These are phyloP conservation scores for Pleodorina starrii DNA, from an alignment of 139 green algal species.

Conservation along the genomic window DNA sequence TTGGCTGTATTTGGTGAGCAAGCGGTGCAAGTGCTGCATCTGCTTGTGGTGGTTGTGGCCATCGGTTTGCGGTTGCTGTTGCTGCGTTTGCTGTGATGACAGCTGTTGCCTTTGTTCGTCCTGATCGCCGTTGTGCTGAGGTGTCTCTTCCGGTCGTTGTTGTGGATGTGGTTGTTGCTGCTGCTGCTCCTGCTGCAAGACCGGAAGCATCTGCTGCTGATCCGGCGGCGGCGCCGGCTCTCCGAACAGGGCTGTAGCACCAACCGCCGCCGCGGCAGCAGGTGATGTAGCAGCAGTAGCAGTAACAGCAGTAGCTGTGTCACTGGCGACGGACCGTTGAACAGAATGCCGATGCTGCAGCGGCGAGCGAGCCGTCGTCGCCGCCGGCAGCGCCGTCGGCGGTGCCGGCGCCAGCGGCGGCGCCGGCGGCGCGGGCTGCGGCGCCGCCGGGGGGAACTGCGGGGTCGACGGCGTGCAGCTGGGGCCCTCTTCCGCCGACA, in stretches of 20 bases:
- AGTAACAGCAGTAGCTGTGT: neutral
- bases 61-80: neutral
- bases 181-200: neutral
- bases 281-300: neutral
- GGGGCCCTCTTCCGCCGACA: too few relatives aligned
- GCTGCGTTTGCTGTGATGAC: neutral
- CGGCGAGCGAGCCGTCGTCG: neutral
- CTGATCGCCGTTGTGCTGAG: neutral
- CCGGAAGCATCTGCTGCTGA: too few relatives aligned
- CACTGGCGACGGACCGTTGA: neutral
- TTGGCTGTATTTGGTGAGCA: neutral
- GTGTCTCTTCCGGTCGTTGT: neutral
- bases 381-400: neutral
- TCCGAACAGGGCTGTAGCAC: neutral
- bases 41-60: neutral
- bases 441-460: too few relatives aligned
- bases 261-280: neutral
- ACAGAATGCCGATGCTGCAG: neutral
- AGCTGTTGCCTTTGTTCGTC: neutral
- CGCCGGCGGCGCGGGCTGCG: neutral
- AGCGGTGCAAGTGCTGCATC: neutral
- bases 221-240: neutral
- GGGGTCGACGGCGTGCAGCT: too few relatives aligned
- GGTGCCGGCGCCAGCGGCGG: neutral
- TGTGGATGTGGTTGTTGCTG: neutral